Base-by-base conservation (phyloP, 116 monocot genomes). In the Posidonia oceanica region DNA sequence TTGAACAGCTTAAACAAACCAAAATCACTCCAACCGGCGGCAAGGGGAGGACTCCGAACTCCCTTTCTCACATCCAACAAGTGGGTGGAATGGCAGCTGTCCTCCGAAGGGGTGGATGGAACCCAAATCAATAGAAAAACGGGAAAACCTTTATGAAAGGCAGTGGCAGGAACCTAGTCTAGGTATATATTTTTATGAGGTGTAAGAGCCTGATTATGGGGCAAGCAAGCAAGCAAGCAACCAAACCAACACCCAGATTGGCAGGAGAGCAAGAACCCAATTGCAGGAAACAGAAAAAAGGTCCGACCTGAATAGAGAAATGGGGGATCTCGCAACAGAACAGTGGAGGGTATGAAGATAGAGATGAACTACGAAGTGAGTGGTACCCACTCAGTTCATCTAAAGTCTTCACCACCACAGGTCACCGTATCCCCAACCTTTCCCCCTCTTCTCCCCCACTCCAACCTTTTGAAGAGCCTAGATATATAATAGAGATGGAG, bases 281-380 rank as follows among this genome's bases (percentile, higher is more conserved):
- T 68, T 68, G 68, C 48, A 20, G 48, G 53, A 54, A 54, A 51
- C 52, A 8, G 68, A 16, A 68, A 68, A 54, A 68, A 68, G 68
- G 14, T 53, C 54, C 5, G 36, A 68, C 21, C 68, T 68, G 68
- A 68, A 52, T 52, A 52, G 48, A 68, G 51, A 23, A 68, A 48
- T 22, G 15, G 4, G 68, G 68, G 12, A 14, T 18, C 10, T 59
- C 0, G 36, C 36, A 36, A 61, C 36, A 22, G 36, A 41, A 42
- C 38, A 65, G 65, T 65, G 65, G 42, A 40, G 65, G 58, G 5
- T 2, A 41, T 40, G 39, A 18, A 40, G 65, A 65, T 42, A 40
- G 65, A 41, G 41, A 40, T 42, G 65, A 41, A 65, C 41, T 39
- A 14, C 14, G 15, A 37, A 63, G 38, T 36, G 65, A n/a, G 20